phyloP scores from a whole-genome alignment of 352 stramenopile genomes.

The Phytophthora fragariaefolia region DNA sequence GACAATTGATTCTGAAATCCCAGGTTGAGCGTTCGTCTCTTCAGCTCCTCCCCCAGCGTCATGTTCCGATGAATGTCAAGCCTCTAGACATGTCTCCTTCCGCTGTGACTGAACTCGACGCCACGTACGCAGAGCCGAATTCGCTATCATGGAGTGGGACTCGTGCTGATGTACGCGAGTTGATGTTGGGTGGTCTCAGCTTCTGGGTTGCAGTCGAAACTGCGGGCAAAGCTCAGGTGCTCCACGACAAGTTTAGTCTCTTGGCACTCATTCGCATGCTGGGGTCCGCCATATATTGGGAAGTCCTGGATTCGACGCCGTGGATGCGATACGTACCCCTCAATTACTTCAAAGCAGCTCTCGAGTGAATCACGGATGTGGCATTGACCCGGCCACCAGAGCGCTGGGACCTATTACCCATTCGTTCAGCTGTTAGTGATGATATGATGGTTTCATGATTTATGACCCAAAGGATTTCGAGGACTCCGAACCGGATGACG shows the following conservation, averaged over 20 bases:
- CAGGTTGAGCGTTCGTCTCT: too few species aligned
- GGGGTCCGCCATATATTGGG: slow-evolving; percentile 2
- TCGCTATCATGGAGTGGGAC: neutral
- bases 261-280: neutral
- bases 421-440: too few species aligned
- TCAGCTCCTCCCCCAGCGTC: too few species aligned
- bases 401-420: too few species aligned
- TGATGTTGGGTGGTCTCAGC: neutral
- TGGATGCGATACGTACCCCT: neutral
- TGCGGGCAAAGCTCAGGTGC: neutral
- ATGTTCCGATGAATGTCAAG: too few species aligned
- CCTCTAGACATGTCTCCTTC: too few species aligned
- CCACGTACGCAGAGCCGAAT: neutral
- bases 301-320: neutral
- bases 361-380: neutral
- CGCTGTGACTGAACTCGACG: too few species aligned
- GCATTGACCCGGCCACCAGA: too few species aligned
- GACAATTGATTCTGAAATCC: too few species aligned
- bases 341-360: neutral
- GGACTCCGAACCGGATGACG: too few species aligned
- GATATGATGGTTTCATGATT: too few species aligned
- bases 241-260: neutral
- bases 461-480: too few species aligned
- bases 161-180: neutral
- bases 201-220: slow-evolving; percentile 4